Evolutionary conservation across 2,329 filamentous ascomycete species (phyloP), one percentile per base, ranked within the genome.

Genomic region (Phyllosticta citriasiana): DNA sequence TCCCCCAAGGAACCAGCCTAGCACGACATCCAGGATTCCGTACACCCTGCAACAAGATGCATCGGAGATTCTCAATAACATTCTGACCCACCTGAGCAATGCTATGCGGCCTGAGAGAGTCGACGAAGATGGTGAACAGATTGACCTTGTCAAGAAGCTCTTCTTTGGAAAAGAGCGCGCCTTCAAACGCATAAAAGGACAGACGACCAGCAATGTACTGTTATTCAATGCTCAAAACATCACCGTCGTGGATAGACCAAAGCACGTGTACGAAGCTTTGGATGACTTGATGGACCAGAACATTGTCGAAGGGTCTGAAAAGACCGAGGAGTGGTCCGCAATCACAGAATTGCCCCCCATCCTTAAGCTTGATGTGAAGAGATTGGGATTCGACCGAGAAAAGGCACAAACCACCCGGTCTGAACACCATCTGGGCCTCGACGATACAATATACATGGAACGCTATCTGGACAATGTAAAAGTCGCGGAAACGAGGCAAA

Each of bases 51-150:
- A 99, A 70, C 92, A 99, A 75, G 94, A 99, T 74, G 93, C 97
- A 4, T 91, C 91, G 12, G 94, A 99, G 74, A 93, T 97, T 54
- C 92, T 97, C 77, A 91, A 91, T 62, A 94, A 93, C 68, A 89
- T 96, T 26, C 84, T 97, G 62, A 91, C 93, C 69, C 88, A 94
- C 57, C 79, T 97, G n/a, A 89, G 94, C 68, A 91, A 89, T 58
- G 92, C 93, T 2, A 92, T 97, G 69, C 86, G 82, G 62, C 83
- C 90, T 5, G 82, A 81, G n/a, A 82, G 81, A 3, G 77, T 83
- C 35, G 84, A 89, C 62, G 76, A 80, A 6, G 82, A 86, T 53
- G 88, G 88, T 2, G 88, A 95, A 65, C 93, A 97, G 72, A 76
- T 86, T 22, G 94, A 97, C 71, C 80, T 84, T 61, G 84, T 96